Base-by-base conservation (phyloP, 108 stramenopile genomes). In the Schizochytrium sp. region DNA sequence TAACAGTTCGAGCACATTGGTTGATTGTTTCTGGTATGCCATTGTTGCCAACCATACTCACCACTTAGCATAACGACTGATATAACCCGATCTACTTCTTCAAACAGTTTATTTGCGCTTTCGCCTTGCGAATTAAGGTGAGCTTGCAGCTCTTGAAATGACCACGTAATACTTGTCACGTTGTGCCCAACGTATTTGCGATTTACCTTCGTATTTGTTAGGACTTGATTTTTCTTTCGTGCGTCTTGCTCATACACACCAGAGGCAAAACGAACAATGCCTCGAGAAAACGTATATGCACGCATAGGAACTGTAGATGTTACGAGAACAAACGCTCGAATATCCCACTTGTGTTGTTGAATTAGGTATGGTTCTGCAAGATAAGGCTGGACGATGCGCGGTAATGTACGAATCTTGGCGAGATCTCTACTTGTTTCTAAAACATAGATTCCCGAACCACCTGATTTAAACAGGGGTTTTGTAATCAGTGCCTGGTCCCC, bases 241-340 rank as follows among this genome's bases (percentile, higher is more conserved):
- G 50, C 47, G n/a, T 56, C 17, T 53, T 83, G 28, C 50, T 83
- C 40, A 38, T 83, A 55, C 1, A 55, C 3, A n/a, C 10, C 5
- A 47, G 76, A 49, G 50, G 76, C 76, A 83, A 83, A 49, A 53
- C 76, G 76, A 17, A 83, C 76, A 17, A 83, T 49, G 10, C 76
- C 76, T 13, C 76, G 47, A n/a, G 10, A 10, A 53, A 55, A 53
- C 5, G 55, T 40, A 28, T 83, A 83, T 28, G 76, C 53, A 10
- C 76, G 47, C 50, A 83, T 5, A n/a, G 76, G 76, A 10, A 83
- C 76, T 53, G n/a, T 83, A n/a, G 76, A 83, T 13, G 76, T 55
- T 53, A 83, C 76, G n/a, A 55, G 13, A 1, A 83, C 76, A 83
- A 19, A 83, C 45, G 53, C 76, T n/a, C 76, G 76, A 47, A 83